Conservation (phyloP, 2,329 filamentous ascomycete genomes). For the Phialophora macrospora region DNA sequence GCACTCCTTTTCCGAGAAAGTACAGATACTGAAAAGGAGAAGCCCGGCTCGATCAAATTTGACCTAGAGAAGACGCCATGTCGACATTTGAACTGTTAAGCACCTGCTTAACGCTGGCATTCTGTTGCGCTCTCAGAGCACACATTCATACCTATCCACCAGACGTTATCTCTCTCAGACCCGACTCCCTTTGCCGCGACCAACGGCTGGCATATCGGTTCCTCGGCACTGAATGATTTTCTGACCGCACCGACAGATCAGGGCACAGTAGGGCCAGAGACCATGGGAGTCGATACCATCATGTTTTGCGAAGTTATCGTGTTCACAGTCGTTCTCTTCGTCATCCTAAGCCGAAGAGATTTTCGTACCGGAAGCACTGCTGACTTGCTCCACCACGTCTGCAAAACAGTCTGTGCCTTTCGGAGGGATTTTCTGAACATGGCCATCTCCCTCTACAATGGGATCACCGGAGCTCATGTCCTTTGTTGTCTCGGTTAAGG, state of each 20-base stretch:
- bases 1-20: neutral
- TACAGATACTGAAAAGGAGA: neutral
- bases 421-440: neutral
- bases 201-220: slow-evolving; percentile 10
- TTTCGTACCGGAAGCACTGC: neutral
- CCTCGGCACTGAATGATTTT: slow-evolving; percentile 9
- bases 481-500: neutral
- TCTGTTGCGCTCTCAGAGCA: neutral
- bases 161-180: neutral
- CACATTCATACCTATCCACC: neutral
- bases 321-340: slow-evolving; percentile 6
- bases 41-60: neutral
- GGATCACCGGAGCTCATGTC: neutral
- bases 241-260: slow-evolving; percentile 12
- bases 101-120: neutral
- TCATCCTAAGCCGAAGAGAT: neutral
- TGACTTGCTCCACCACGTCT: neutral
- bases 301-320: slow-evolving; percentile 5
- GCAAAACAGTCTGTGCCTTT: neutral
- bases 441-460: neutral
- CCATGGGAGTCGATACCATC: slow-evolving; percentile 19
- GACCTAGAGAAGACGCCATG: neutral
- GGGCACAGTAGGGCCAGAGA: slow-evolving; percentile 20
- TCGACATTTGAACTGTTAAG: neutral
- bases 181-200: slow-evolving; percentile 12